Evolutionary conservation across 202 grass and related monocot species (phyloP).

Genomic region (Panicum virgatum): DNA sequence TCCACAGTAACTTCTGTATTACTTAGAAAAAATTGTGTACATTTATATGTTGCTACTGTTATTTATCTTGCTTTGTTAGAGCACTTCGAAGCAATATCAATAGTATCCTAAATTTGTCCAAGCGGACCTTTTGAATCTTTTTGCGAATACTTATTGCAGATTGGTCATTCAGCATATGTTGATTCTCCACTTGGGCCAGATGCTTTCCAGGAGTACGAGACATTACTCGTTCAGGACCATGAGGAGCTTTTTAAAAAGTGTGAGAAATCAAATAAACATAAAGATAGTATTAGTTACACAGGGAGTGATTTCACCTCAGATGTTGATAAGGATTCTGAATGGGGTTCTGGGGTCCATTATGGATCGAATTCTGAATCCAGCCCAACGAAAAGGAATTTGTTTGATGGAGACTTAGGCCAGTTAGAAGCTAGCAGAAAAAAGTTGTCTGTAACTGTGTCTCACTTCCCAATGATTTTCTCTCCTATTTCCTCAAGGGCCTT

Average conservation of each 20-base stretch:
- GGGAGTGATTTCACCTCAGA: conserved; percentile 45
- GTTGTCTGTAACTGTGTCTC: conserved; percentile 66
- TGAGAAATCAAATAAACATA: conserved; percentile 46
- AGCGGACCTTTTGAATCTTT: conserved; percentile 25
- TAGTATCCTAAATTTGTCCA: neutral
- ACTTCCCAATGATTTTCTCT: conserved; percentile 88
- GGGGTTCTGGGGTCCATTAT: conserved; percentile 49
- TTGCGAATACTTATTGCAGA: conserved; percentile 50
- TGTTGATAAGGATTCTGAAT: conserved; percentile 38
- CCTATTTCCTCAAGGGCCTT: conserved; percentile 83
- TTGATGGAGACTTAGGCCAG: conserved; percentile 43
- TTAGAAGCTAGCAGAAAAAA: conserved; percentile 35
- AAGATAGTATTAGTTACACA: conserved; percentile 15
- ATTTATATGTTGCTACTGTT: conserved; percentile 8
- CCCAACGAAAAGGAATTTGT: conserved; percentile 37
- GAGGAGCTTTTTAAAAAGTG: conserved; percentile 74
- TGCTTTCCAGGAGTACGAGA: conserved; percentile 40
- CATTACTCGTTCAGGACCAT: conserved; percentile 85
- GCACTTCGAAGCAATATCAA: conserved; percentile 25
- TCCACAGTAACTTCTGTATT: neutral
- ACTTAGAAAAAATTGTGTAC: neutral
- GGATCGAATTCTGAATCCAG: conserved; percentile 46
- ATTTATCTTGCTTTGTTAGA: conserved; percentile 18
- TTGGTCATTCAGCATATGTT: conserved; percentile 70
- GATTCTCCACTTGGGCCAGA: conserved; percentile 95